Conservation (phyloP, 441 rosid genomes). For the Gossypium davidsonii region DNA sequence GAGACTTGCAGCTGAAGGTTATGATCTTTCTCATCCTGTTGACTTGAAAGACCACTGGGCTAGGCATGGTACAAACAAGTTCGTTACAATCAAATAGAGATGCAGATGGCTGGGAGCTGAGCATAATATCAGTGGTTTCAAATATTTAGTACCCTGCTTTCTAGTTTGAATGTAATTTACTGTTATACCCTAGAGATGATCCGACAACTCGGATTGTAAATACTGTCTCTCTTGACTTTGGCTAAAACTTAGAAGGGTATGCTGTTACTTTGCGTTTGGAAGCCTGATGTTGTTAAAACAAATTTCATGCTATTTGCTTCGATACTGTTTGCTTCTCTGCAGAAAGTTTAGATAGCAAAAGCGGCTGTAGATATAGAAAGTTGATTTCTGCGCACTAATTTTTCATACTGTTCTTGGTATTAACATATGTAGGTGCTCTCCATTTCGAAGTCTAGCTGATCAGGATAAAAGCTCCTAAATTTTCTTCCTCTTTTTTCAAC, state of each 20-base stretch:
- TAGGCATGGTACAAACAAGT: conserved; percentile 64
- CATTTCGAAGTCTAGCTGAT: too few relatives aligned
- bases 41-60: conserved; percentile 67
- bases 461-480: too few relatives aligned
- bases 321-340: not conserved
- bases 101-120: conserved; percentile 22
- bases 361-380: too few relatives aligned
- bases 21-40: conserved; percentile 47
- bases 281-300: conserved; percentile 6
- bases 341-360: too few relatives aligned
- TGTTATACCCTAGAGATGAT: not conserved
- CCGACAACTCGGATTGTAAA: conserved; percentile 13
- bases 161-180: conserved; percentile 15
- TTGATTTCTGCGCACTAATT: too few relatives aligned
- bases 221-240: conserved; percentile 1
- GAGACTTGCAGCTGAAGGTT: conserved; percentile 50
- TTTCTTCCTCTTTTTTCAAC: too few relatives aligned
- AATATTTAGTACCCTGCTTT: conserved; percentile 13
- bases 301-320: conserved; percentile 4
- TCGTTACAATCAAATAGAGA: conserved; percentile 36
- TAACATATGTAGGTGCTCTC: too few relatives aligned
- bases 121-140: conserved; percentile 5
- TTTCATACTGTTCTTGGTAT: too few relatives aligned
- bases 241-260: conserved; percentile 1
- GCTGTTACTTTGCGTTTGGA: not conserved